Conservation (phyloP, 2,329 filamentous ascomycete species). For the Fusarium sp. region DNA sequence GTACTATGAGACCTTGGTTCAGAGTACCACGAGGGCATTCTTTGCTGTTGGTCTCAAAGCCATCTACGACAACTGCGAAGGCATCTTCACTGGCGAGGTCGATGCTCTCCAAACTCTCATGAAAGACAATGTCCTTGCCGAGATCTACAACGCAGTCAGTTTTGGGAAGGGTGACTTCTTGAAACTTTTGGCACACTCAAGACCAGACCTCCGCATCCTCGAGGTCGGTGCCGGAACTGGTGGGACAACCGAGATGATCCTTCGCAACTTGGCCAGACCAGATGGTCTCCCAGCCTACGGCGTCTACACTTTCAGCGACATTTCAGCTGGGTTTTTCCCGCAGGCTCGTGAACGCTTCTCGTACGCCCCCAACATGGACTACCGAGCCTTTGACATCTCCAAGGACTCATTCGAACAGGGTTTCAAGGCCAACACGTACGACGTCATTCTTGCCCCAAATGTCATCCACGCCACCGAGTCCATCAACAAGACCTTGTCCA, state of each 20-base stretch:
- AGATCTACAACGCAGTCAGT: conserved; percentile 9
- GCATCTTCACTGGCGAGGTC: conserved; percentile 12
- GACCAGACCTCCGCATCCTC: conserved; percentile 40
- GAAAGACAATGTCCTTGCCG: conserved; percentile 5
- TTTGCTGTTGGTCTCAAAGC: conserved; percentile 10
- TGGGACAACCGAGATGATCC: conserved; percentile 46
- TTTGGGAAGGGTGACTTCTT: conserved; percentile 2
- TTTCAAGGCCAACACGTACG: conserved; percentile 42
- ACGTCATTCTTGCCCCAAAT: conserved; percentile 47
- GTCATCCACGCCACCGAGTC: conserved; percentile 46
- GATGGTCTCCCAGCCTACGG: conserved; percentile 6
- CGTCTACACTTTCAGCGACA: conserved; percentile 47
- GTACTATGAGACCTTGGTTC: background rate
- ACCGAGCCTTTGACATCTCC: conserved; percentile 49
- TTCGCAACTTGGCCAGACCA: conserved; percentile 30
- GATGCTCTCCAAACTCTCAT: conserved; percentile 19
- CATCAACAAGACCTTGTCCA: conserved; percentile 37
- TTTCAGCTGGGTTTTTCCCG: conserved; percentile 46
- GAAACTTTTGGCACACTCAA: conserved; percentile 8
- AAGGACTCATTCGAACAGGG: conserved; percentile 45
- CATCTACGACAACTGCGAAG: conserved; percentile 11
- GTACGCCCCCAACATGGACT: conserved; percentile 35
- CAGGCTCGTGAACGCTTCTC: conserved; percentile 37
- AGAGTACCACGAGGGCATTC: background rate
- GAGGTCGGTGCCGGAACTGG: conserved; percentile 50